Evolutionary conservation across 83 land plant species (phyloP).

Genomic region (Thuja plicata): DNA sequence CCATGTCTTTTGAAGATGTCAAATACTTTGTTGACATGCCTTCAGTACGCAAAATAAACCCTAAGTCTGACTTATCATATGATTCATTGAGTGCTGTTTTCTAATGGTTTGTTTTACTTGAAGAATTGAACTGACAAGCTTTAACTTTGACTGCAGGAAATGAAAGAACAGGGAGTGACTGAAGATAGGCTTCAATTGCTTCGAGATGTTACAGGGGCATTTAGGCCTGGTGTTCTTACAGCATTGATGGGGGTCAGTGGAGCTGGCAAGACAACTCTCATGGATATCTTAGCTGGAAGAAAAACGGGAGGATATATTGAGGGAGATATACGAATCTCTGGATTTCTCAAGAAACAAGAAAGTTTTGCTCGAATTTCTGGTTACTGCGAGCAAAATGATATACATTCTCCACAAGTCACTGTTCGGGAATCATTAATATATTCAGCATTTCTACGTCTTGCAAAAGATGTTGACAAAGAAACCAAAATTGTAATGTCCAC

Average conservation of each 20-base stretch:
- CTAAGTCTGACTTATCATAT: no score
- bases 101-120: no score
- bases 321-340: constrained; percentile 64
- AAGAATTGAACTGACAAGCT: no score
- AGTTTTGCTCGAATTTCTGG: constrained; percentile 73
- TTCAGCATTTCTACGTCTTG: constrained; percentile 60
- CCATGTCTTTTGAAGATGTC: no score
- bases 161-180: no score
- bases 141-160: no score
- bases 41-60: no score
- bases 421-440: constrained; percentile 55
- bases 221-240: no score
- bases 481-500: constrained; percentile 36
- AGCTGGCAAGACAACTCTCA: constrained; percentile 30
- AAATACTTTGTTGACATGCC: no score
- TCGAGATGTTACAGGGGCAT: no score
- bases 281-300: constrained; percentile 69
- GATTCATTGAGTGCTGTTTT: no score
- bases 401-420: constrained; percentile 65
- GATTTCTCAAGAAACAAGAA: constrained; percentile 63
- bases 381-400: constrained; percentile 69
- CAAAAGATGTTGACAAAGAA: constrained; percentile 32
- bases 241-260: background rate
- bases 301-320: constrained; percentile 59
- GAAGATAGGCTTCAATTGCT: no score